Evolutionary conservation across 106 monocot genomes (phyloP), one percentile per base, ranked within the genome.

Genomic region (Vanilla planifolia): DNA sequence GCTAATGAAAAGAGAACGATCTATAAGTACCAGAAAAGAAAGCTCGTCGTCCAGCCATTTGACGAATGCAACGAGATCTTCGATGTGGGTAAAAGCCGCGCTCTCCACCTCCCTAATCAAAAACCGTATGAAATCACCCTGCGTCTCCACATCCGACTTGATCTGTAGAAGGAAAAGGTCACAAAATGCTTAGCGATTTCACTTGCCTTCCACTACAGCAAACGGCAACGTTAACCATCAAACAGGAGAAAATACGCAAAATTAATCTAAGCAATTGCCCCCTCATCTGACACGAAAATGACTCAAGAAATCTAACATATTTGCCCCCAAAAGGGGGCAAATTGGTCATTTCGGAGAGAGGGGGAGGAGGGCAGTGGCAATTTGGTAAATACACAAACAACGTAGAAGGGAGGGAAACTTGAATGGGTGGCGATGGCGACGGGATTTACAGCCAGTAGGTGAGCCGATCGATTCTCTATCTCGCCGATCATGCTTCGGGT

Each of bases 1-100:
- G 37, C 0, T 55, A 55, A 25, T 30, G 9, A 55, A 32, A 55
- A 23, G 15, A 11, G 14, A 36, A 20, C 33, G 15, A 6, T 33
- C 1, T 1, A 36, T 19, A 16, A 41, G 25, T 75, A 98, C 98
- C 76, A 98, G 71, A 67, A 81, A 92, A 28, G 98, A 98, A 70
- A 98, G 98, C 65, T 98, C 92, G 56, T 98, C 88, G 61, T 98
- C 98, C 24, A 98, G 91, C 98, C 98, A 98, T 67, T 98, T 98
- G 77, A 98, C 98, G 63, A 98, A 98, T 36, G 77, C 64, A 22
- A 98, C 92, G 1, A 98, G 78, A 39, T 98, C 98, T 50, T 98
- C 92, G 32, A 98, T 85, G 66, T 82, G 75, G 69, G 72, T 53
- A 68, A 98, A 98, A 0, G 88, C 76, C 0, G 92, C 87, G 29